Evolutionary conservation across 129 eudicot species (phyloP), one percentile per base, ranked within the genome.

Genomic region (Erigeron canadensis): DNA sequence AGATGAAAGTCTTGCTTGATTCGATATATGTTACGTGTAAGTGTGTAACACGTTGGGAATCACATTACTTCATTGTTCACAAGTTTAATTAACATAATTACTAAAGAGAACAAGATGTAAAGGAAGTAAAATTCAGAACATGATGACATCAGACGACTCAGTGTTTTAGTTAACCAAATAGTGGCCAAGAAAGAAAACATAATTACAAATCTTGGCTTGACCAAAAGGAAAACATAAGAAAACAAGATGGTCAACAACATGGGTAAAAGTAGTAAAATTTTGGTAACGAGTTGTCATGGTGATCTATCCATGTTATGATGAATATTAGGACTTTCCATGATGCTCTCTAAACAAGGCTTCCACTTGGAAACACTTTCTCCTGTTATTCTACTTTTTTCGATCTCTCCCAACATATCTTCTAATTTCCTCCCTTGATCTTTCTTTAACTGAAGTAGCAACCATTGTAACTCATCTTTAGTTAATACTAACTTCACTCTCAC

Each of bases 321-420:
- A 43, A 76, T 66, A 39, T 91, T 89, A 84, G 95, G 92, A 66
- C 79, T 73, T 82, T 91, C 97, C 80, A 62, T 76, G 63, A 91
- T 91, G 74, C 92, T 88, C 18, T 91, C 95, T 60, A 91, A 75
- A 73, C 88, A 79, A 59, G 97, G 97, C 55, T 79, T 91, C 97
- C 97, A 91, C 64, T 71, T 76, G 37, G 67, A 63, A 45, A 77
- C 82, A 67, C 16, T 69, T 41, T 63, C 59, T 65, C 73, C 88
- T 42, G 62, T 67, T 70, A 40, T 7, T 70, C 93, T 84, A 42
- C 79, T 67, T 16, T 77, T 84, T 78, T 84, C 89, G 23, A 91
- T 84, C 79, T 91, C 97, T 54, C 51, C 83, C 71, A 91, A 88
- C 17, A 86, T 66, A 73, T 91, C 95, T 55, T 88, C 88, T 21